Base-by-base conservation (phyloP, 345 rosid species). In the Citrus sp. region DNA sequence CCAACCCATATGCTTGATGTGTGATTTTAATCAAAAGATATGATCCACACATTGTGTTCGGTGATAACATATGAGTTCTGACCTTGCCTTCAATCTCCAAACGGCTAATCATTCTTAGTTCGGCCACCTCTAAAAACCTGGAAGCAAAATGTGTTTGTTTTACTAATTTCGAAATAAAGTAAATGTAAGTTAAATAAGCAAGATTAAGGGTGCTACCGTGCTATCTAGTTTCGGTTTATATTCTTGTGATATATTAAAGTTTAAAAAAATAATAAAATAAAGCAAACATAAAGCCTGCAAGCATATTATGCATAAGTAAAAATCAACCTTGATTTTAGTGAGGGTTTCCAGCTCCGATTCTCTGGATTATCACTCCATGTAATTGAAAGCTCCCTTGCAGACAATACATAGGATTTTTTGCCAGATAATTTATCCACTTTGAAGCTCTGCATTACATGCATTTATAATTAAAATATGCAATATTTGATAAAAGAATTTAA, bases 311-410 rank as follows among this genome's bases (percentile, higher is more conserved):
- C 49, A 10, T 51, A 28, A 10, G 46, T 0, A 34, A 65, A 34
- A 34, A 73, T 21, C 14, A 13, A 92, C 95, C 92, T 90, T 67
- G 98, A 93, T 61, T 88, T 77, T 49, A 88, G 78, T 12, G 56
- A 69, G 14, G 87, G 81, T 32, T 63, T 78, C 97, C 98, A 92
- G 14, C 59, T 58, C 98, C 98, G 93, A 64, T 74, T 46, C 61
- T 78, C 62, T 10, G 90, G 81, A 59, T 87, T 84, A 75, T 85
- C 67, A 66, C 90, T 84, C 85, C 86, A 77, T 9, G 88, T 74
- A 66, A 93, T 90, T 1, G 87, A 80, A 66, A 95, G 89, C 72
- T 87, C 91, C 79, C 92, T 92, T 56, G 98, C 91, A 7, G 98
- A 93, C 42, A 93, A 67, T 42, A 84, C 27, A 60, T 77, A 92